Conservation (phyloP, 805 yeast species). For the Nakazawaea molendinolei region DNA sequence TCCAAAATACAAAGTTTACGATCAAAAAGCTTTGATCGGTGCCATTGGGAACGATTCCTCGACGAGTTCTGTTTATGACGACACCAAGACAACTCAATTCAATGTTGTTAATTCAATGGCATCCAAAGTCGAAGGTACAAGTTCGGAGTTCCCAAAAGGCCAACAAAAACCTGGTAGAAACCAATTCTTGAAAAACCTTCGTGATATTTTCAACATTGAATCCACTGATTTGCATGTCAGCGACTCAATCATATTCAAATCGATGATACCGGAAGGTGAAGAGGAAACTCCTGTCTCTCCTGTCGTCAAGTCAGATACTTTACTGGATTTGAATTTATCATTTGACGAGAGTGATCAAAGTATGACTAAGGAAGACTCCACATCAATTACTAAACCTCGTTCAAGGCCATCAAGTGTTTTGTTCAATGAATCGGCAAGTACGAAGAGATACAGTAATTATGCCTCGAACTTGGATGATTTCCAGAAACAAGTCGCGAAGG, state of each 20-base stretch:
- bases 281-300: slow-evolving; percentile 26
- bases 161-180: slow-evolving; percentile 27
- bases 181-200: slow-evolving; percentile 44
- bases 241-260: slow-evolving; percentile 53
- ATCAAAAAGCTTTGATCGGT: slow-evolving; percentile 43
- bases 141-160: background rate
- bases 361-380: slow-evolving; percentile 1
- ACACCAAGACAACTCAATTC: slow-evolving; percentile 15
- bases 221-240: slow-evolving; percentile 49
- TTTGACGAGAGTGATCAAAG: slow-evolving; percentile 2
- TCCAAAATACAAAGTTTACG: slow-evolving; percentile 51
- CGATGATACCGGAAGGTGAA: slow-evolving; percentile 30
- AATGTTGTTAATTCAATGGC: slow-evolving; percentile 12
- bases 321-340: background rate
- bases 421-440: slow-evolving; percentile 23
- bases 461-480: slow-evolving; percentile 26
- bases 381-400: slow-evolving; percentile 7
- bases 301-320: background rate
- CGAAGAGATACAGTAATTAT: slow-evolving; percentile 27
- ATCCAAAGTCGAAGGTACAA: too few species aligned
- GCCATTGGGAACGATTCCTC: slow-evolving; percentile 37
- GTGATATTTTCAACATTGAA: slow-evolving; percentile 60
- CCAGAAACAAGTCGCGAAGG: slow-evolving; percentile 4
- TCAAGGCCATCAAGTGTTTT: slow-evolving; percentile 28
- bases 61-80: slow-evolving; percentile 12